A percentile compares a stretch with the other conserved stretches of the same genome.
Evolutionary conservation across 192 early-diverging fungal genomes (phyloP).

Genomic region (Podila horticola): DNA sequence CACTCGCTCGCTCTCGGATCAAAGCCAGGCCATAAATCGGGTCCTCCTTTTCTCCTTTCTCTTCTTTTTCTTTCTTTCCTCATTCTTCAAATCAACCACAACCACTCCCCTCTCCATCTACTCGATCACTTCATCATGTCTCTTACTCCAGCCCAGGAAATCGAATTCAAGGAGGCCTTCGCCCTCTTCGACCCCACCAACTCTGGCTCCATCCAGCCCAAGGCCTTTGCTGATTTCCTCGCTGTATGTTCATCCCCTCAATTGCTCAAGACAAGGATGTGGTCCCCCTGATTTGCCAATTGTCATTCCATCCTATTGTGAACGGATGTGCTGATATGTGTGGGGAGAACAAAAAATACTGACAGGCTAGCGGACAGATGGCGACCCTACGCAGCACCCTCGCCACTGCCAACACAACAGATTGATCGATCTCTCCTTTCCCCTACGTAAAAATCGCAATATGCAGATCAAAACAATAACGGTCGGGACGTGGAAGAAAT

Average conservation of each 20-base stretch:
- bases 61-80: constrained; percentile 11
- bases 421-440: too few relatives aligned
- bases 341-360: too few relatives aligned
- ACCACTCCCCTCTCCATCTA: neutral
- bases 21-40: neutral
- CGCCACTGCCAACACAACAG: too few relatives aligned
- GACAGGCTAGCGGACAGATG: too few relatives aligned
- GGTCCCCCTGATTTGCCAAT: neutral
- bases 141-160: constrained; percentile 46
- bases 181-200: constrained; percentile 55
- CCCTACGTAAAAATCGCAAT: too few relatives aligned
- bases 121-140: constrained; percentile 21
- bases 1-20: neutral
- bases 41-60: neutral
- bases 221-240: constrained; percentile 48
- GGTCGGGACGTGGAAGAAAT: too few relatives aligned
- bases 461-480: too few relatives aligned
- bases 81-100: neutral
- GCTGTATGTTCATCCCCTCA: constrained; percentile 22
- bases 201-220: constrained; percentile 50
- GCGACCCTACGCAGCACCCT: too few relatives aligned
- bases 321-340: too few relatives aligned
- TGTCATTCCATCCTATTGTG: neutral
- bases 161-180: constrained; percentile 53
- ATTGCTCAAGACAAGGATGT: neutral